Percentiles rank a stretch among this genome's conserved stretches.
phyloP scores from a whole-genome alignment of 106 monocot species.

The Acorus gramineus region DNA sequence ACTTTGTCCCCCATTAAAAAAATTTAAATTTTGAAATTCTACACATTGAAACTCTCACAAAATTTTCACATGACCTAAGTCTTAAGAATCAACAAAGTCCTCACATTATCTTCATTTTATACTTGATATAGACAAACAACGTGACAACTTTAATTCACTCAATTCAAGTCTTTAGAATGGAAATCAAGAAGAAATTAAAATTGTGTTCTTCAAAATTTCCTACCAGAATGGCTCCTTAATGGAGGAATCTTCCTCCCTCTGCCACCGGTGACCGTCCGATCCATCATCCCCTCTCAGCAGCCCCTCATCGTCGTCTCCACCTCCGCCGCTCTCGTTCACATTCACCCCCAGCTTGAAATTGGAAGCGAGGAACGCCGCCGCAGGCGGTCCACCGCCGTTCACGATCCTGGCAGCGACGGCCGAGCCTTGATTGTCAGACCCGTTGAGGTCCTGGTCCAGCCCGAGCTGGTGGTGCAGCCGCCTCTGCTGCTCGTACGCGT shows the following conservation, averaged over 20 bases:
- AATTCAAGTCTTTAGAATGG: not conserved
- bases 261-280: constrained; percentile 32
- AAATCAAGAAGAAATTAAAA: not conserved
- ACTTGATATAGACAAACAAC: no score
- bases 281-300: constrained; percentile 33
- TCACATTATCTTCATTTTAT: no score
- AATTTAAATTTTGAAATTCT: not conserved
- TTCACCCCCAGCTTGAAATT: no score
- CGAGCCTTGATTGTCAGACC: constrained; percentile 20
- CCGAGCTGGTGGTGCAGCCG: constrained; percentile 30
- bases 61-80: no score
- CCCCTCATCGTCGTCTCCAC: constrained; percentile 17
- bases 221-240: constrained; percentile 56
- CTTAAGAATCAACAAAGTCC: no score
- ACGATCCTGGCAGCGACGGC: no score
- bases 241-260: constrained; percentile 13
- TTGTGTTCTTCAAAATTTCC: not conserved
- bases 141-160: not conserved
- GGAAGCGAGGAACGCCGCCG: constrained; percentile 6
- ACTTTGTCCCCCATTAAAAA: not conserved
- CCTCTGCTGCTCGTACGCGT: constrained; percentile 20
- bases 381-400: constrained; percentile 1
- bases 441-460: constrained; percentile 36
- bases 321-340: not conserved
- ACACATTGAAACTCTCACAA: not conserved